Conservation (phyloP, 192 early-diverging fungal genomes). For the Dispira simplex region DNA sequence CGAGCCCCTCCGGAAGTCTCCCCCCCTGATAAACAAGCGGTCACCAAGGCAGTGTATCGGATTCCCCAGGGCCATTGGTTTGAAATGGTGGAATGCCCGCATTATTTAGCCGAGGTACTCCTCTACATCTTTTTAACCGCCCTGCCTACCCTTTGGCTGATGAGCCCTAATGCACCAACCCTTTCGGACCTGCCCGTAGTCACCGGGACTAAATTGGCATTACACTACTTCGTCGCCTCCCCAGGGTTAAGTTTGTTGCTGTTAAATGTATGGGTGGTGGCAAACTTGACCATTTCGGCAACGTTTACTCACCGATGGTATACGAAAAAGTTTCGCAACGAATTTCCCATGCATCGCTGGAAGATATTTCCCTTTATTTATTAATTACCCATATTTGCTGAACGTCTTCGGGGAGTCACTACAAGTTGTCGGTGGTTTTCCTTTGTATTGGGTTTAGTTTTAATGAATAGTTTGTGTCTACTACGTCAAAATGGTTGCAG, state of each 20-base stretch:
- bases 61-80: constrained; percentile 57
- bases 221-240: too few relatives aligned
- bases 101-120: constrained; percentile 58
- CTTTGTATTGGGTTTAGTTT: too few relatives aligned
- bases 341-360: constrained; percentile 21
- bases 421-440: too few relatives aligned
- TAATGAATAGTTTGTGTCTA: too few relatives aligned
- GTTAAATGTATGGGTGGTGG: constrained; percentile 38
- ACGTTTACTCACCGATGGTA: constrained; percentile 59
- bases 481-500: too few relatives aligned
- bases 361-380: constrained; percentile 16
- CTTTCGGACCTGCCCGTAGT: background rate
- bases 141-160: constrained; percentile 28
- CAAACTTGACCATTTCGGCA: constrained; percentile 47
- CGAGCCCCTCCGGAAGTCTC: constrained; percentile 16
- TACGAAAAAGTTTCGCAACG: constrained; percentile 30
- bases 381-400: background rate
- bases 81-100: constrained; percentile 38
- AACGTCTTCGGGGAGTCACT: too few relatives aligned
- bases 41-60: constrained; percentile 22
- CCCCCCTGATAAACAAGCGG: background rate
- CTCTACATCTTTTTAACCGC: constrained; percentile 38
- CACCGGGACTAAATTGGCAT: background rate
- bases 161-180: constrained; percentile 14
- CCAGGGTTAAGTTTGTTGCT: constrained; percentile 17